phyloP scores from a whole-genome alignment of 1,284 basidiomycete genomes.

The Sanguinoderma infundibulare region DNA sequence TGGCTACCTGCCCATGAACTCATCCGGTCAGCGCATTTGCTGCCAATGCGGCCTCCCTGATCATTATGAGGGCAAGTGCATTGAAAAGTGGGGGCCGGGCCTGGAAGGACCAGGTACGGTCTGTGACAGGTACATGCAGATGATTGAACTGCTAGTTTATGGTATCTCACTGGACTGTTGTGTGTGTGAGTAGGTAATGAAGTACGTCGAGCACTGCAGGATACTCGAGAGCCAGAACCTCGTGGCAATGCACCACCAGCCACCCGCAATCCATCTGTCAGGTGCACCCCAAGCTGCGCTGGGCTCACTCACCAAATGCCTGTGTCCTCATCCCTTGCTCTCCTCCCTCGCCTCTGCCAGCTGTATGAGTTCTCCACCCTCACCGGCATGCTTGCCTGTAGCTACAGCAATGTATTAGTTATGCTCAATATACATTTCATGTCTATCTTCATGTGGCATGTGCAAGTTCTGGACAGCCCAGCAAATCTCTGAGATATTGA shows the following conservation, averaged over 20 bases:
- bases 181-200: constrained; percentile 64
- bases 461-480: no score
- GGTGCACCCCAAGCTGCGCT: constrained; percentile 30
- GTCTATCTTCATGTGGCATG: no score
- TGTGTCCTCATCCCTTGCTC: no score
- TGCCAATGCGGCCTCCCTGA: constrained; percentile 70
- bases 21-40: constrained; percentile 72
- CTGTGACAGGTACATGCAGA: constrained; percentile 64
- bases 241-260: constrained; percentile 19
- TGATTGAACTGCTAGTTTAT: constrained; percentile 5
- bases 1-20: constrained; percentile 60
- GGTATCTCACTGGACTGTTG: background rate
- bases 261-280: constrained; percentile 33
- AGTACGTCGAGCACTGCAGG: constrained; percentile 76
- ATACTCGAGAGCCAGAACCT: constrained; percentile 55
- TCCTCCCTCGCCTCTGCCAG: no score
- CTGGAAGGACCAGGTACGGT: constrained; percentile 83
- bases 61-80: constrained; percentile 80
- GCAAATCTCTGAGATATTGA: no score
- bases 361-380: no score
- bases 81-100: constrained; percentile 87
- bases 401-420: no score
- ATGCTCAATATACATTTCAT: no score
- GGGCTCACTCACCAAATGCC: constrained; percentile 25
- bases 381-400: no score